Conservation (phyloP, 1,284 basidiomycete genomes). For the Psilocybe mexicana region DNA sequence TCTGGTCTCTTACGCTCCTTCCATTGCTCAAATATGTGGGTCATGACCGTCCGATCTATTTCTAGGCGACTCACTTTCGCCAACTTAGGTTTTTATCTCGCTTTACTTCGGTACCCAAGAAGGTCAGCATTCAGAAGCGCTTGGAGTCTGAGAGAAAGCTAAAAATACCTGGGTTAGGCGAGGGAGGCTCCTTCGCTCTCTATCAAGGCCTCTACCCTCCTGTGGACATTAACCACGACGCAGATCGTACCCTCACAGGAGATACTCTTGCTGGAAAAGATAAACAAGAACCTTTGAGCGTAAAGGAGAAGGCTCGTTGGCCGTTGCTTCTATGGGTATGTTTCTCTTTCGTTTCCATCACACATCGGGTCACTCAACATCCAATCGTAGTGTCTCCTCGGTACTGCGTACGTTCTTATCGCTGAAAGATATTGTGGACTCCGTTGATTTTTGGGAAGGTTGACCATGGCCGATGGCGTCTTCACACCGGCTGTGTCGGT, state of each 20-base stretch:
- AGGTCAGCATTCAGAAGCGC: constrained; percentile 33
- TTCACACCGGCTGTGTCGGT: constrained; percentile 70
- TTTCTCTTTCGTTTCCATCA: constrained; percentile 1
- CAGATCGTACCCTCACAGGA: constrained; percentile 54
- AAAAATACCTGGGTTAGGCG: constrained; percentile 37
- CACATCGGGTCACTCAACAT: neutral
- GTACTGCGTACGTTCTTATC: constrained; percentile 36
- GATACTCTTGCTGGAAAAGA: constrained; percentile 32
- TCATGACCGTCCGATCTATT: neutral
- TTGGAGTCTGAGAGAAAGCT: neutral
- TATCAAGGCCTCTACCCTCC: constrained; percentile 63
- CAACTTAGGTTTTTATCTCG: constrained; percentile 50
- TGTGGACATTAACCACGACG: constrained; percentile 42
- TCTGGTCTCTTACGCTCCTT: constrained; percentile 65
- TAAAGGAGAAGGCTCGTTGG: constrained; percentile 41
- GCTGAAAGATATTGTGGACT: neutral
- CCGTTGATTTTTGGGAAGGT: constrained; percentile 26
- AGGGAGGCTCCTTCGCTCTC: constrained; percentile 67
- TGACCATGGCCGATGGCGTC: constrained; percentile 65
- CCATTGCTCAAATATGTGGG: constrained; percentile 68
- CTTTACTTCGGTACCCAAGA: constrained; percentile 60
- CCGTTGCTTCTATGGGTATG: constrained; percentile 56
- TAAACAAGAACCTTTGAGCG: constrained; percentile 1
- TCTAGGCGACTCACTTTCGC: neutral
- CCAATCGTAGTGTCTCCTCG: constrained; percentile 38